Base-by-base conservation (phyloP, 805 yeast genomes). In the Metschnikowia matae region DNA sequence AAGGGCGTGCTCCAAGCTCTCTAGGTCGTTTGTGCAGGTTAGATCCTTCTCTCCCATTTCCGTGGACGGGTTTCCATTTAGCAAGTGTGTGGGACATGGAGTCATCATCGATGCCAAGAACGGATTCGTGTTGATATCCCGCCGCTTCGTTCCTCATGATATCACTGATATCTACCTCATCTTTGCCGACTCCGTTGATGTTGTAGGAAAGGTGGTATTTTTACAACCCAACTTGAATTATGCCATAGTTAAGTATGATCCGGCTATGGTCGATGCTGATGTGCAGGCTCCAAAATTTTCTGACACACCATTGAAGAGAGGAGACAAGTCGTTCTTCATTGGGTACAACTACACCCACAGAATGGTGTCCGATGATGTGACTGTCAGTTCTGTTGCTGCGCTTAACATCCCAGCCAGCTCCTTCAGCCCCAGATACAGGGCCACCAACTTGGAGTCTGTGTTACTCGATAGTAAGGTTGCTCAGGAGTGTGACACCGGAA, bases 151-250 rank as follows among this genome's bases (percentile, higher is more conserved):
- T 23, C 96, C 96, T 6, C 96, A 89, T 68, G 96, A 87, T 58
- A 66, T 85, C 57, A 75, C 84, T 57, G 96, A 91, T 65, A 76
- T 90, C 21, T 75, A 81, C 44, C 77, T 91, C 18, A 83, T 91
- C 2, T 81, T 91, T 62, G 96, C 97, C 3, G 96, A 91, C 55
- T 85, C 96, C 0, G 80, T 88, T 20, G 81, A 84, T 55, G 78
- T 90, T 13, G 89, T 95, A 0, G 97, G 85, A 1, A 75, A 82
- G 54, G 94, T 90, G 23, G 83, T 83, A 20, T 91, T 89, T 59
- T 70, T 89, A 61, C 97, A 90, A 63, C 97, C 97, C 33, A 81
- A 88, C 35, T 88, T 85, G 58, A 90, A 90, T 58, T 90, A 86
- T 66, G 90, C 95, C 1, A 81, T 90, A 50, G 74, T 91, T 23